phyloP scores from a whole-genome alignment of 441 rosid species.

The Capsella rubella region DNA sequence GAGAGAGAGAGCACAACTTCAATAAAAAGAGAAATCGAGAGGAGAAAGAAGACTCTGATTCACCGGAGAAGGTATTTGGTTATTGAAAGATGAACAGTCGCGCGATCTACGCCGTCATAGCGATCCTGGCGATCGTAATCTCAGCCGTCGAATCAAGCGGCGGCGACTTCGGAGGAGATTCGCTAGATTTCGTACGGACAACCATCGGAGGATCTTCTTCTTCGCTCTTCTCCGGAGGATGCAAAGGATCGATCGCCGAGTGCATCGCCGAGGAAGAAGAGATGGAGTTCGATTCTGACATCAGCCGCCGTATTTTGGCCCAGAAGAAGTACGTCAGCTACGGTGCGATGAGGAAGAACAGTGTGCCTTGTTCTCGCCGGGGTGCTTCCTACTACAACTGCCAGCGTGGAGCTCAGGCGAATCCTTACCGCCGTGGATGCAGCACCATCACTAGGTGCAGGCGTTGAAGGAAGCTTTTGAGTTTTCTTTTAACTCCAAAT shows the following conservation, averaged over 20 bases:
- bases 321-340: conserved; percentile 81
- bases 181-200: conserved; percentile 57
- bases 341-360: conserved; percentile 86
- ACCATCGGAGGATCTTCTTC: conserved; percentile 44
- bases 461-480: conserved; percentile 46
- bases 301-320: conserved; percentile 77
- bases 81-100: conserved; percentile 50
- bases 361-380: conserved; percentile 92
- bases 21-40: conserved; percentile 5
- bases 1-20: background rate
- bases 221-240: conserved; percentile 48
- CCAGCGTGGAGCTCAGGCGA: conserved; percentile 75
- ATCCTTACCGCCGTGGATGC: conserved; percentile 93
- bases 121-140: conserved; percentile 41
- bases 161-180: conserved; percentile 48
- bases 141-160: conserved; percentile 52
- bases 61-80: background rate
- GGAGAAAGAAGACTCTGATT: conserved; percentile 32
- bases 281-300: conserved; percentile 81
- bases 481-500: background rate
- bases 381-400: conserved; percentile 98
- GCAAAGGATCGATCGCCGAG: conserved; percentile 69
- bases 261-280: conserved; percentile 69
- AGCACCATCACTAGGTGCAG: conserved; percentile 91
- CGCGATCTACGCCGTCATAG: conserved; percentile 54